Evolutionary conservation across 169 alveolate genomes (phyloP).

Genomic region (Besnoitia besnoiti): DNA sequence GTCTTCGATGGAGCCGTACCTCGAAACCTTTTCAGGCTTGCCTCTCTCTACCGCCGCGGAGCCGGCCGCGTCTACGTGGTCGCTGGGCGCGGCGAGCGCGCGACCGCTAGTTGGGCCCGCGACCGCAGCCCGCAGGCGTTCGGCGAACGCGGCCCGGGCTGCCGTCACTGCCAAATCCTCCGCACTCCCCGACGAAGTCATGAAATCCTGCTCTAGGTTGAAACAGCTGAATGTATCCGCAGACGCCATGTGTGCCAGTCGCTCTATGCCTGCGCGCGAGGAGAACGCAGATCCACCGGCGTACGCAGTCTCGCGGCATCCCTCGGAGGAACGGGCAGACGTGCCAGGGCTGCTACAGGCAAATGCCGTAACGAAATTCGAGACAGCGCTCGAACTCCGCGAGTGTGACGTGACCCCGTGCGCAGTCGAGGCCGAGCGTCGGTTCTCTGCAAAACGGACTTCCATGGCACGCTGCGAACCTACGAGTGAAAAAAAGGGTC

Average conservation of each 20-base stretch:
- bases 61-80: not conserved
- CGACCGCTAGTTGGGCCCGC: not conserved
- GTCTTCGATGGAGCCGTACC: not conserved
- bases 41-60: not conserved
- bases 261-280: not conserved
- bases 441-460: slow-evolving; percentile 46
- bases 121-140: not conserved
- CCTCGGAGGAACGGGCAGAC: not conserved
- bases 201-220: not conserved
- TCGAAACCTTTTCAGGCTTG: not conserved
- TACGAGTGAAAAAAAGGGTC: not conserved
- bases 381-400: too few relatives aligned
- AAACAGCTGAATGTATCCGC: not conserved
- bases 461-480: slow-evolving; percentile 50
- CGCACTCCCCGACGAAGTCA: not conserved
- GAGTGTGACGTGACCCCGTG: too few relatives aligned
- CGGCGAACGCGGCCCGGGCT: not conserved
- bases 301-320: not conserved
- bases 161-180: not conserved
- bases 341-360: not conserved
- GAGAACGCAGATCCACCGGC: not conserved
- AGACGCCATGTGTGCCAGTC: not conserved
- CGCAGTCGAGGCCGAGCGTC: not conserved
- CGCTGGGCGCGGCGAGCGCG: not conserved
- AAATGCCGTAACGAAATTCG: too few relatives aligned